phyloP scores from a whole-genome alignment of 2,329 filamentous ascomycete species.

The Capronia epimyces region DNA sequence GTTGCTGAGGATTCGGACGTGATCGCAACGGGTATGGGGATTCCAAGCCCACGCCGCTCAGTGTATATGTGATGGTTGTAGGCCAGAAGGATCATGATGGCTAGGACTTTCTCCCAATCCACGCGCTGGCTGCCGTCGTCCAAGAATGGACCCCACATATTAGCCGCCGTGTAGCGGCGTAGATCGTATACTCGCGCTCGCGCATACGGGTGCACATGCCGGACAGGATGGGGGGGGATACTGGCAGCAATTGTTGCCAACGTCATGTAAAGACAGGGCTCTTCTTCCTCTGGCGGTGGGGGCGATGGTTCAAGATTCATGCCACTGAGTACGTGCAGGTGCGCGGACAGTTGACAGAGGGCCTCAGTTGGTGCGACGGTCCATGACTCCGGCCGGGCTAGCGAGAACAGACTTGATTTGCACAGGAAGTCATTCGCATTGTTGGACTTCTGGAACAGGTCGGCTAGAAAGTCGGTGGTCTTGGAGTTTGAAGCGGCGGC shows the following conservation, averaged over 20 bases:
- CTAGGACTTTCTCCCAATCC: slow-evolving; percentile 77
- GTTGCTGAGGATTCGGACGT: background rate
- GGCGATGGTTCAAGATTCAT: slow-evolving; percentile 46
- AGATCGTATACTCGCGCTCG: slow-evolving; percentile 68
- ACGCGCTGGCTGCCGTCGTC: slow-evolving; percentile 57
- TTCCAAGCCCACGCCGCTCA: slow-evolving; percentile 13
- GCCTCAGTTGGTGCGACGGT: slow-evolving; percentile 38
- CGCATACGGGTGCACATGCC: slow-evolving; percentile 54
- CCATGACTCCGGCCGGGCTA: slow-evolving; percentile 46
- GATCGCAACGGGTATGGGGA: slow-evolving; percentile 2
- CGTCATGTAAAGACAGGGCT: slow-evolving; percentile 5
- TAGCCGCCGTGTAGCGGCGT: slow-evolving; percentile 57
- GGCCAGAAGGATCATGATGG: slow-evolving; percentile 63
- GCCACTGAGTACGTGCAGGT: slow-evolving; percentile 65
- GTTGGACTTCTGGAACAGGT: slow-evolving; percentile 36
- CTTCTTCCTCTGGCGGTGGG: slow-evolving; percentile 7
- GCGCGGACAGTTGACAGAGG: slow-evolving; percentile 60
- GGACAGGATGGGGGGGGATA: slow-evolving; percentile 6
- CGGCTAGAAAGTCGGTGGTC: slow-evolving; percentile 38
- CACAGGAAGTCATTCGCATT: slow-evolving; percentile 59
- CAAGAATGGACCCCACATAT: slow-evolving; percentile 66
- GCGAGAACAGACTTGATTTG: slow-evolving; percentile 58
- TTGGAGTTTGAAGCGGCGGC: slow-evolving; percentile 42
- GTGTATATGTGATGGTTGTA: slow-evolving; percentile 54
- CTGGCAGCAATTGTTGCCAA: slow-evolving; percentile 3